These are phyloP conservation scores for Russula dissimulans DNA, from an alignment of 768 basidiomycete species.

Conservation along the genomic window DNA sequence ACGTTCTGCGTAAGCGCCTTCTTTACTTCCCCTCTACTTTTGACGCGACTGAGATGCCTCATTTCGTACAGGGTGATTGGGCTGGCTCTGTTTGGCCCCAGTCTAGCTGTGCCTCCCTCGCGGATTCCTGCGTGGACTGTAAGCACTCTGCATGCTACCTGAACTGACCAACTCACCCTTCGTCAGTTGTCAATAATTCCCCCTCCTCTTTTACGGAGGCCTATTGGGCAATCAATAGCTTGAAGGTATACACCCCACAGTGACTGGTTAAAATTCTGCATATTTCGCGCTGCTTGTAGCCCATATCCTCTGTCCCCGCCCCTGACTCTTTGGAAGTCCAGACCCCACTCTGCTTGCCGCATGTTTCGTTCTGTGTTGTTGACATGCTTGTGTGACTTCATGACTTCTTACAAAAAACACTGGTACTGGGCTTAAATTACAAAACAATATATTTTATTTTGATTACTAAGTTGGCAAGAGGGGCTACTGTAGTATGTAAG, in stretches of 20 bases:
- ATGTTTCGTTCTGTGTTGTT: background rate
- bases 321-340: too few relatives aligned
- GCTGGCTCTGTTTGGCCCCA: constrained; percentile 2
- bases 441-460: too few relatives aligned
- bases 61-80: constrained; percentile 14
- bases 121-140: constrained; percentile 38
- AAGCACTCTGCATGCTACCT: constrained; percentile 21
- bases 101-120: constrained; percentile 30
- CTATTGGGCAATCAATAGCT: constrained; percentile 60
- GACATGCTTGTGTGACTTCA: too few relatives aligned
- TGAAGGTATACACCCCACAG: constrained; percentile 42
- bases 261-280: too few relatives aligned
- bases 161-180: background rate
- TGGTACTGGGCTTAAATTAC: too few relatives aligned
- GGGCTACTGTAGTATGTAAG: too few relatives aligned
- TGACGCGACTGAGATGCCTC: background rate
- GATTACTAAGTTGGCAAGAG: too few relatives aligned
- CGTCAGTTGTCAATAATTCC: constrained; percentile 47
- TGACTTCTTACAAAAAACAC: too few relatives aligned
- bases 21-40: background rate
- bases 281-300: too few relatives aligned
- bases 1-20: constrained; percentile 46
- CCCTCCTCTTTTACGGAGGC: constrained; percentile 50
- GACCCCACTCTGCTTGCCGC: too few relatives aligned
- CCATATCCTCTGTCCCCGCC: too few relatives aligned